A percentile compares a stretch with the other conserved stretches of the same genome.
These are phyloP conservation scores for Hypoxylon lienhwacheense DNA, from an alignment of 495 filamentous ascomycete species.

Conservation along the genomic window DNA sequence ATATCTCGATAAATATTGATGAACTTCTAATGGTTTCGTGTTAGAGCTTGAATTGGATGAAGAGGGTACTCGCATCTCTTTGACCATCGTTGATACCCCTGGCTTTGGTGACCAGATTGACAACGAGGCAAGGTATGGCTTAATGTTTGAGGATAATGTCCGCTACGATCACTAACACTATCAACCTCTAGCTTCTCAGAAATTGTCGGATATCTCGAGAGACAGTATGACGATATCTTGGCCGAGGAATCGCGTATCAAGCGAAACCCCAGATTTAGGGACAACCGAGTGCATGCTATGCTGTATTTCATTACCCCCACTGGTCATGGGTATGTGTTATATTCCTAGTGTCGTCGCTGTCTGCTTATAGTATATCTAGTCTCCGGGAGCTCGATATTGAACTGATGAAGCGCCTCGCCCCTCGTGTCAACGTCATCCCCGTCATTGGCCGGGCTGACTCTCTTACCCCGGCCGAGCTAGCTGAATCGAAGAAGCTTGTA, in stretches of 20 bases:
- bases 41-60: slow-evolving; percentile 94
- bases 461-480: slow-evolving; percentile 92
- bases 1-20: neutral
- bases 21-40: slow-evolving; percentile 25
- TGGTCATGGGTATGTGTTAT: slow-evolving; percentile 75
- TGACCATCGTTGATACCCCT: slow-evolving; percentile 98
- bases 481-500: slow-evolving; percentile 98
- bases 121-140: slow-evolving; percentile 89
- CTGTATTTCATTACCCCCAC: slow-evolving; percentile 99
- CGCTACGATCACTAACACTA: slow-evolving; percentile 8
- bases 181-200: slow-evolving; percentile 75
- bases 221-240: slow-evolving; percentile 98
- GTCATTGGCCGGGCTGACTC: slow-evolving; percentile 98
- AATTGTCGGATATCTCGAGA: slow-evolving; percentile 95
- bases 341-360: neutral
- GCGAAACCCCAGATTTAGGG: slow-evolving; percentile 98
- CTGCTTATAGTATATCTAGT: slow-evolving; percentile 50
- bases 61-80: slow-evolving; percentile 94
- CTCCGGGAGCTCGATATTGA: slow-evolving; percentile 98
- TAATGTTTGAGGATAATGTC: slow-evolving; percentile 1
- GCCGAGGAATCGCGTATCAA: slow-evolving; percentile 99
- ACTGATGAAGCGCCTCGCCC: slow-evolving; percentile 97
- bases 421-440: slow-evolving; percentile 97
- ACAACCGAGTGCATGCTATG: slow-evolving; percentile 96
- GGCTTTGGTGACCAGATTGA: slow-evolving; percentile 99